Evolutionary conservation across 176 grass and related monocot species (phyloP).

Genomic region (Rhipidocladum racemiflorum): DNA sequence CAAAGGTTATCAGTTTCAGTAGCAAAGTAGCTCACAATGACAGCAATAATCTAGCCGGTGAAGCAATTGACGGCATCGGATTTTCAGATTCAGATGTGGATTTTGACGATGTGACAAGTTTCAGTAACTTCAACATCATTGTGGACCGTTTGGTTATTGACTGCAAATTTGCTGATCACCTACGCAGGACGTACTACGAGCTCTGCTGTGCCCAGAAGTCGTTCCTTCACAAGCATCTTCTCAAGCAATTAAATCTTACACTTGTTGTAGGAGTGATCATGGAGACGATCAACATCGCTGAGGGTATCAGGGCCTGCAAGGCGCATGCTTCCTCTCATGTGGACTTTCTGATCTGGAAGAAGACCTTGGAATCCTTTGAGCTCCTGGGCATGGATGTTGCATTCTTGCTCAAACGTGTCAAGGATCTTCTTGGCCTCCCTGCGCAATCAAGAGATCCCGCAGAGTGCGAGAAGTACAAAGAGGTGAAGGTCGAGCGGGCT

Average conservation of each 20-base stretch:
- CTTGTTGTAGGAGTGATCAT: slow-evolving; percentile 38
- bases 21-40: neutral
- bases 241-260: slow-evolving; percentile 27
- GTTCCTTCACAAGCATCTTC: slow-evolving; percentile 38
- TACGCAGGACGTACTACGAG: slow-evolving; percentile 38
- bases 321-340: neutral
- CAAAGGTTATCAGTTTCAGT: neutral
- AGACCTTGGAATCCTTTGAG: slow-evolving; percentile 35
- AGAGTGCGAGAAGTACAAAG: slow-evolving; percentile 5
- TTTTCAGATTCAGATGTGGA: slow-evolving; percentile 21
- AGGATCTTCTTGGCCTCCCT: neutral
- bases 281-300: slow-evolving; percentile 38
- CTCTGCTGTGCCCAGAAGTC: slow-evolving; percentile 37
- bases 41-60: neutral
- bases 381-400: slow-evolving; percentile 39
- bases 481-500: neutral
- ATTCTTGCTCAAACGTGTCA: slow-evolving; percentile 27
- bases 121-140: slow-evolving; percentile 32
- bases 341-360: slow-evolving; percentile 44
- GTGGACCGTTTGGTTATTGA: slow-evolving; percentile 38
- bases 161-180: slow-evolving; percentile 21
- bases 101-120: neutral
- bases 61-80: slow-evolving; percentile 26
- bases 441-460: neutral
- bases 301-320: slow-evolving; percentile 35